Percentiles rank a stretch among this genome's conserved stretches.
These are phyloP conservation scores for Ganoderma lingzhi DNA, from an alignment of 1,284 basidiomycete species.

Conservation along the genomic window DNA sequence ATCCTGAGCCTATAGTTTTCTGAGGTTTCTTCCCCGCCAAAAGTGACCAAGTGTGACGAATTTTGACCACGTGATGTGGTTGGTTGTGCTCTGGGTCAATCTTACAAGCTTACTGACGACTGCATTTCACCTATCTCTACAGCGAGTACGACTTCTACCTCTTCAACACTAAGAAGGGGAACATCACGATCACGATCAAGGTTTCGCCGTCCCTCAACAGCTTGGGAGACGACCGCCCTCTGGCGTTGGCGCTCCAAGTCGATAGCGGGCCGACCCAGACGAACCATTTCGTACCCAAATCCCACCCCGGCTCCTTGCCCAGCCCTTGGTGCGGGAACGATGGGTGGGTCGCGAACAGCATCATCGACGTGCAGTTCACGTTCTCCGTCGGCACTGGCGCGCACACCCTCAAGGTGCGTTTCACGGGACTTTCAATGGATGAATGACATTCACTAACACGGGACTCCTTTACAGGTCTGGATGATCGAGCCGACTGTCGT, in stretches of 20 bases:
- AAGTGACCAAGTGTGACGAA: too few relatives aligned
- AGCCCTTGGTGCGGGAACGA: constrained; percentile 55
- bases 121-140: background rate
- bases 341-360: constrained; percentile 64
- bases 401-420: constrained; percentile 63
- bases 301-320: constrained; percentile 58
- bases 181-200: constrained; percentile 53
- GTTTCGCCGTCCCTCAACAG: constrained; percentile 71
- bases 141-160: constrained; percentile 69
- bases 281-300: constrained; percentile 60
- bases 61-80: too few relatives aligned
- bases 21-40: too few relatives aligned
- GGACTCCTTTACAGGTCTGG: constrained; percentile 49
- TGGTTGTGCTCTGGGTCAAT: too few relatives aligned
- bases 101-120: background rate
- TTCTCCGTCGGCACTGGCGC: constrained; percentile 56
- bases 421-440: background rate
- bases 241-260: constrained; percentile 64
- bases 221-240: constrained; percentile 58
- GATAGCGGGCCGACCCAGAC: constrained; percentile 53
- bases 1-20: too few relatives aligned
- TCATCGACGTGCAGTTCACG: constrained; percentile 43
- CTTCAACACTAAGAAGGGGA: constrained; percentile 59
- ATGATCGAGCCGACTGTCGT: constrained; percentile 69
- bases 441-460: background rate